These are phyloP conservation scores for Pythium brachiatum DNA, from an alignment of 352 stramenopile genomes.

Conservation along the genomic window DNA sequence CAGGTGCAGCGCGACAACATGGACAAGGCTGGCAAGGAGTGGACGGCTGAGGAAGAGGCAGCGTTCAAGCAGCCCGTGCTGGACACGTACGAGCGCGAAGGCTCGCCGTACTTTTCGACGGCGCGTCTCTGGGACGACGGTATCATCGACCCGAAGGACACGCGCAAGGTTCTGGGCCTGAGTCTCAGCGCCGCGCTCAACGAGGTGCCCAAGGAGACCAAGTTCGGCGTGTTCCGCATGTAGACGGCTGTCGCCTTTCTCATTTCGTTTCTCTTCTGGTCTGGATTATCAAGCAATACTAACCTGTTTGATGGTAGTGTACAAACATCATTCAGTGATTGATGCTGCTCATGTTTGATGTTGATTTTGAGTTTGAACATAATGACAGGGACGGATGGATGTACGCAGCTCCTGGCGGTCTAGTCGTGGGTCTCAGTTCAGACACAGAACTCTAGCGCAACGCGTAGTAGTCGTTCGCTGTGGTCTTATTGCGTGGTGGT, in stretches of 20 bases:
- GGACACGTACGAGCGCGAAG: constrained; percentile 95
- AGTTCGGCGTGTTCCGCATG: constrained; percentile 97
- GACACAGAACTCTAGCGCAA: too few relatives aligned
- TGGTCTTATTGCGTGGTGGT: constrained; percentile 24
- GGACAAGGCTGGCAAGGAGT: constrained; percentile 61
- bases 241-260: constrained; percentile 50
- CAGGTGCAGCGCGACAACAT: constrained; percentile 93
- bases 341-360: background rate
- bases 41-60: constrained; percentile 81
- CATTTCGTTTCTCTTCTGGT: too few relatives aligned
- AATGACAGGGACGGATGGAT: too few relatives aligned
- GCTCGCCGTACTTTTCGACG: constrained; percentile 94
- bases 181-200: constrained; percentile 76
- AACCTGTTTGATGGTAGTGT: constrained; percentile 5
- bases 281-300: constrained; percentile 22
- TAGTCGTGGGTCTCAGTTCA: too few relatives aligned
- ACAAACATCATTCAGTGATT: too few relatives aligned
- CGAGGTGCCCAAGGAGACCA: constrained; percentile 75
- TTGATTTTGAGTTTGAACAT: background rate
- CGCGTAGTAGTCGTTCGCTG: background rate
- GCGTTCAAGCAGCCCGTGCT: constrained; percentile 95
- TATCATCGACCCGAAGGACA: constrained; percentile 97
- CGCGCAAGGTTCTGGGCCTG: constrained; percentile 79
- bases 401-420: too few relatives aligned
- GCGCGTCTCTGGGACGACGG: constrained; percentile 98